phyloP scores from a whole-genome alignment of 768 basidiomycete genomes.

The Panellus pusillus region DNA sequence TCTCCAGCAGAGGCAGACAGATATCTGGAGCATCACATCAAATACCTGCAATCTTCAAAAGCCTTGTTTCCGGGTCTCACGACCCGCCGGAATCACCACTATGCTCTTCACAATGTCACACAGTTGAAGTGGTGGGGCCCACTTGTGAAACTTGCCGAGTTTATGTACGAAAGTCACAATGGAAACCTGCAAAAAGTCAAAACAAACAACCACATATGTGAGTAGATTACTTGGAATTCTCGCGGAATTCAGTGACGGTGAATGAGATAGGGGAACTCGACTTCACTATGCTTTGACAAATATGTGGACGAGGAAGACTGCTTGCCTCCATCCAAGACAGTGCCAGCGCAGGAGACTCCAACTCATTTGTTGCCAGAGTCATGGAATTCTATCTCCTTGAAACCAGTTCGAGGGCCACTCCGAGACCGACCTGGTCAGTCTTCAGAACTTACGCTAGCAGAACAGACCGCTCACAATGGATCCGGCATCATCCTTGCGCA shows the following conservation, averaged over 20 bases:
- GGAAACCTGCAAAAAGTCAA: constrained; percentile 12
- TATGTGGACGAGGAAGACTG: constrained; percentile 6
- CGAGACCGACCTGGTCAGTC: too few species aligned
- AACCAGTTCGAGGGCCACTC: too few species aligned
- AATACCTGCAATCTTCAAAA: constrained; percentile 5
- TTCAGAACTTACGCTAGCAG: too few species aligned
- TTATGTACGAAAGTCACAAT: constrained; percentile 17
- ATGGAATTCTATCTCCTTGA: too few species aligned
- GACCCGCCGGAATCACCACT: constrained; percentile 9
- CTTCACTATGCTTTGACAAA: constrained; percentile 14
- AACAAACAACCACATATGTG: constrained; percentile 16
- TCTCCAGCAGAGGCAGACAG: constrained; percentile 1
- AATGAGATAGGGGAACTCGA: constrained; percentile 8
- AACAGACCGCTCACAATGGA: constrained; percentile 1
- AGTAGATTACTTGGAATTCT: background rate
- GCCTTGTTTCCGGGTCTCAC: constrained; percentile 7
- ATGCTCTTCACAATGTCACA: constrained; percentile 5
- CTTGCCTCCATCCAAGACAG: too few species aligned
- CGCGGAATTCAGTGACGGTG: background rate
- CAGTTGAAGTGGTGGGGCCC: constrained; percentile 21
- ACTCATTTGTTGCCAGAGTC: too few species aligned
- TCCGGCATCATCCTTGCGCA: constrained; percentile 3
- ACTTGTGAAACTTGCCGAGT: constrained; percentile 13
- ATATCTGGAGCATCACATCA: background rate
- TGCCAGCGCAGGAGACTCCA: too few species aligned